Conservation (phyloP, 768 basidiomycete genomes). For the Epithele typhae region DNA sequence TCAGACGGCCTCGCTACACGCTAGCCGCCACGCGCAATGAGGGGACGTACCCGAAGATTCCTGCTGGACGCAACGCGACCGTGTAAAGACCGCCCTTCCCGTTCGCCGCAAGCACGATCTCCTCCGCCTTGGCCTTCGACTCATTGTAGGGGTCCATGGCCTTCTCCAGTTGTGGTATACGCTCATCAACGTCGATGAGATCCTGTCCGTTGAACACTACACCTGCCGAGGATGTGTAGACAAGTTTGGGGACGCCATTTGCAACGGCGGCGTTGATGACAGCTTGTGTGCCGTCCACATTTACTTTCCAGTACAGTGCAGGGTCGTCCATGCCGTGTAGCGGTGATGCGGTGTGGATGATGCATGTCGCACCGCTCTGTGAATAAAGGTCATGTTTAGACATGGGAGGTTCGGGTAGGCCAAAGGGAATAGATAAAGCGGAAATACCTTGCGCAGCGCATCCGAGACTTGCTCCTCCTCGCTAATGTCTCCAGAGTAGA, state of each 20-base stretch:
- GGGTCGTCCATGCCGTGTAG: constrained; percentile 63
- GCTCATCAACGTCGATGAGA: constrained; percentile 85
- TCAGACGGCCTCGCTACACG: not conserved
- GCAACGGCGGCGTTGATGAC: constrained; percentile 79
- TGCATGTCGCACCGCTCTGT: constrained; percentile 79
- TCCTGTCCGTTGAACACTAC: constrained; percentile 82
- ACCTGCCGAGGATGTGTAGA: constrained; percentile 92
- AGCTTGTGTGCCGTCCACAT: constrained; percentile 85
- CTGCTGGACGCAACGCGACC: constrained; percentile 86
- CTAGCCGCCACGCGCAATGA: no score
- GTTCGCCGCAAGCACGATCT: constrained; percentile 80
- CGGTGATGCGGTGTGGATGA: constrained; percentile 94
- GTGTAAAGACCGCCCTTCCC: constrained; percentile 81
- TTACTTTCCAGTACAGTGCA: constrained; percentile 85
- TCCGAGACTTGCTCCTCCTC: constrained; percentile 65
- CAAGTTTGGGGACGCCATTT: constrained; percentile 74
- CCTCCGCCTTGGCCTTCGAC: constrained; percentile 88
- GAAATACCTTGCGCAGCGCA: constrained; percentile 68
- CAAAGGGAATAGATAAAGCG: not conserved
- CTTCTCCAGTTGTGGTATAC: constrained; percentile 65
- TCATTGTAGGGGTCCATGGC: constrained; percentile 91
- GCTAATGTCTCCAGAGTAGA: constrained; percentile 88
- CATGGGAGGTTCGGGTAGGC: not conserved
- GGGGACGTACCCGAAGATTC: constrained; percentile 85
- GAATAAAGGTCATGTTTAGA: constrained; percentile 1